These are phyloP conservation scores for Magnolia sinica DNA, from an alignment of 164 flowering plant species.

Conservation along the genomic window DNA sequence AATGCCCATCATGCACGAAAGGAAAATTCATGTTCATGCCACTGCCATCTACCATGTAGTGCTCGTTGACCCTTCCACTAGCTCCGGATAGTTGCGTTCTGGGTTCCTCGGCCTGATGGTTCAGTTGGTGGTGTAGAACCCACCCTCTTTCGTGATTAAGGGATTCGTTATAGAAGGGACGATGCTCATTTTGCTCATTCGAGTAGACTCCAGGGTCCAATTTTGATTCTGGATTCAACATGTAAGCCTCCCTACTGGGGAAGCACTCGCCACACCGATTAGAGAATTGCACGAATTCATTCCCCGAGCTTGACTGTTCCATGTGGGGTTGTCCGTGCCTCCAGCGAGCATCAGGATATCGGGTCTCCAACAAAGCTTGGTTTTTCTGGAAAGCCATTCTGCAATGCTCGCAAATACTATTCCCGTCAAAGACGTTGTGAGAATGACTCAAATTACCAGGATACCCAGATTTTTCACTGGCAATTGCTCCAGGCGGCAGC, in stretches of 20 bases:
- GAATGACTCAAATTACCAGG: constrained; percentile 62
- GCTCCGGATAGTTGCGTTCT: constrained; percentile 45
- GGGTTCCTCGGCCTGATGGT: constrained; percentile 53
- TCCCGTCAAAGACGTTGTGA: constrained; percentile 46
- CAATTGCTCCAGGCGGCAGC: constrained; percentile 50
- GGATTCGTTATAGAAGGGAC: constrained; percentile 38
- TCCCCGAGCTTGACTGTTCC: constrained; percentile 52
- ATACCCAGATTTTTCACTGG: constrained; percentile 56
- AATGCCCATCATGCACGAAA: constrained; percentile 48
- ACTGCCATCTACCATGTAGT: constrained; percentile 48
- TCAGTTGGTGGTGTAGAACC: constrained; percentile 53
- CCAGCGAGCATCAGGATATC: constrained; percentile 34
- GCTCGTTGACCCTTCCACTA: constrained; percentile 52
- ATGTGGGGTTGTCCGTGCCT: constrained; percentile 39
- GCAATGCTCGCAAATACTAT: constrained; percentile 55
- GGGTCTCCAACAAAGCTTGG: constrained; percentile 28
- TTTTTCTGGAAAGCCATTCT: constrained; percentile 51
- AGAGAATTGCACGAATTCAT: constrained; percentile 41
- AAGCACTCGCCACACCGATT: constrained; percentile 49
- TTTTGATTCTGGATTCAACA: constrained; percentile 47
- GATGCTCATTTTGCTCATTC: constrained; percentile 49
- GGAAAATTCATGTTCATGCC: constrained; percentile 36
- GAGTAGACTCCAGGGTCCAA: constrained; percentile 42
- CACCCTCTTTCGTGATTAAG: constrained; percentile 68
- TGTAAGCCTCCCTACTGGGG: constrained; percentile 41